A percentile compares a stretch with the other conserved stretches of the same genome.
Conservation (phyloP, 2,329 filamentous ascomycete species). For the Cephalotrichum gorgonifer region DNA sequence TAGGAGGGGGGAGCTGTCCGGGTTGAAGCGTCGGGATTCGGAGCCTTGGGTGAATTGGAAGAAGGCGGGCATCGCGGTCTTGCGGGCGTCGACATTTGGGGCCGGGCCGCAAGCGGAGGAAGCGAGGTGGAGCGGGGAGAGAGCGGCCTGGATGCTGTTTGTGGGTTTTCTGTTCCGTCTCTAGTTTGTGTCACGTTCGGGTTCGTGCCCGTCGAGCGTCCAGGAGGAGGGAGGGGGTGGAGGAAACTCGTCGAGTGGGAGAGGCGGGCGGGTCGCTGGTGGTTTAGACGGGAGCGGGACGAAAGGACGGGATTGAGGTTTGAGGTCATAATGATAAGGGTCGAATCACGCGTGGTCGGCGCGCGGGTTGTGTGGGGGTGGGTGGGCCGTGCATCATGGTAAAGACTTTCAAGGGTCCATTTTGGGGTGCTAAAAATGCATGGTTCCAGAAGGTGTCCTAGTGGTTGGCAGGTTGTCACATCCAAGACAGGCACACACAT, state of each 20-base stretch:
- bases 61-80: constrained; percentile 46
- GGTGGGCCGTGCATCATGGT: too few species aligned
- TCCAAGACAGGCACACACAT: not conserved
- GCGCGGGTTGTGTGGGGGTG: not conserved
- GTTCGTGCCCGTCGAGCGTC: too few species aligned
- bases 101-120: not conserved
- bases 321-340: too few species aligned
- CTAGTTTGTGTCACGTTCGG: too few species aligned
- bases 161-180: not conserved
- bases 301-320: too few species aligned
- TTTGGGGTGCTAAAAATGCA: not conserved
- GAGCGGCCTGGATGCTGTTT: not conserved
- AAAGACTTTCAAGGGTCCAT: not conserved
- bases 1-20: constrained; percentile 49
- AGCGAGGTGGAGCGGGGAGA: not conserved
- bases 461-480: too few species aligned
- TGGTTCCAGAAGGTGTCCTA: not conserved
- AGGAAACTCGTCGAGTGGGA: too few species aligned
- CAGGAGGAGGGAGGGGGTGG: too few species aligned
- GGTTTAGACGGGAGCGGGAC: too few species aligned
- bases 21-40: constrained; percentile 42
- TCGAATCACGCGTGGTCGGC: too few species aligned
- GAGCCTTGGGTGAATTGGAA: constrained; percentile 58
- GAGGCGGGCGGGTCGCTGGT: too few species aligned
- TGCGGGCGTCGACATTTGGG: not conserved